Conservation (phyloP, 148 eudicot species). For the Chenopodium formosanum region DNA sequence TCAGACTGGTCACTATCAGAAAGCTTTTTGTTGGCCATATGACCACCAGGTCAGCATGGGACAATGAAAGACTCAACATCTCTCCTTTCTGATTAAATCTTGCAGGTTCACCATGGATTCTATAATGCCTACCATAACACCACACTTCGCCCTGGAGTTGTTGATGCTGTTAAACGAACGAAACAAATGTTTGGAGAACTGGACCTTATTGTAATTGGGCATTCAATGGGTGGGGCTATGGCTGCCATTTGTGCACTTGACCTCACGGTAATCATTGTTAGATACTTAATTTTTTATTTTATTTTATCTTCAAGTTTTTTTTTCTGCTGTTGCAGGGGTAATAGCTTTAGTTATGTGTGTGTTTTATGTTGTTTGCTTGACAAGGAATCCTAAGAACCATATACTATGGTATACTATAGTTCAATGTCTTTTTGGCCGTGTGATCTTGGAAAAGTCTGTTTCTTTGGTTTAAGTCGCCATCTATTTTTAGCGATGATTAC, state of each 20-base stretch:
- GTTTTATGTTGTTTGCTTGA: neutral
- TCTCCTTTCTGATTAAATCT: slow-evolving; percentile 12
- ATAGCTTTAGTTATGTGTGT: neutral
- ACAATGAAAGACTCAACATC: neutral
- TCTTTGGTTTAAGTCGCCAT: neutral
- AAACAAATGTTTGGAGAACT: slow-evolving; percentile 61
- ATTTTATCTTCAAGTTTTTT: neutral
- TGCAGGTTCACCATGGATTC: slow-evolving; percentile 96
- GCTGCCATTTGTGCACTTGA: slow-evolving; percentile 93
- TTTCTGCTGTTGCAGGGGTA: neutral
- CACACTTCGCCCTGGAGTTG: slow-evolving; percentile 68
- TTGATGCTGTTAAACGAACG: slow-evolving; percentile 59
- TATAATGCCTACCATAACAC: slow-evolving; percentile 91
- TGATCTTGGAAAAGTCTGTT: neutral
- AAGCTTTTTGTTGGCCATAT: neutral
- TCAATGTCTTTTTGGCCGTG: neutral
- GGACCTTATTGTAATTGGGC: slow-evolving; percentile 70
- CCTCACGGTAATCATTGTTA: slow-evolving; percentile 54
- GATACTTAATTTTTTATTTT: neutral
- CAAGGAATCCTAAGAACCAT: neutral
- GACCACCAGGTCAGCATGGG: neutral
- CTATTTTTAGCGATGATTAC: neutral
- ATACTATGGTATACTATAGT: too few relatives aligned
- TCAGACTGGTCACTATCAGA: neutral
- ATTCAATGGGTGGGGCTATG: slow-evolving; percentile 99